These are phyloP conservation scores for Rosa hybrid DNA, from an alignment of 331 rosid genomes.

Conservation along the genomic window DNA sequence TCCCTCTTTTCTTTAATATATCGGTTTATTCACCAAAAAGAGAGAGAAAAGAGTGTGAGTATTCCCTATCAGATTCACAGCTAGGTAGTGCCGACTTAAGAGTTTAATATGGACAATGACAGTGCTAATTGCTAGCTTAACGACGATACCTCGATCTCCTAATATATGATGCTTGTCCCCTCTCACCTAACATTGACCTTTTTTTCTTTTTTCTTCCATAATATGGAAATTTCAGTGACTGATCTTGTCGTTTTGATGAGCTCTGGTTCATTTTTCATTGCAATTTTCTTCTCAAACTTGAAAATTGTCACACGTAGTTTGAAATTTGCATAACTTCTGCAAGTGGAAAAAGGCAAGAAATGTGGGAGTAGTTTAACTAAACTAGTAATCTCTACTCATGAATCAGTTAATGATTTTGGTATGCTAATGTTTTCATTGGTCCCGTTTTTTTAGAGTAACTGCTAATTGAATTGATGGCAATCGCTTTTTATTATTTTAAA, in stretches of 20 bases:
- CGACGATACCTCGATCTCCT: not conserved
- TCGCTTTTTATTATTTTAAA: no score
- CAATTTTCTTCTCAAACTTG: no score
- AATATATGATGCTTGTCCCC: not conserved
- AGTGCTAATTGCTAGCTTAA: not conserved
- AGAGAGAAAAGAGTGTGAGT: not conserved
- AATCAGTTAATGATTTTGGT: no score
- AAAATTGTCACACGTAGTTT: no score
- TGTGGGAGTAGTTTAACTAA: no score
- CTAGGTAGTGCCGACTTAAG: not conserved
- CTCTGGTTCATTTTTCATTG: not conserved
- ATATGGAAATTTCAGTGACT: not conserved
- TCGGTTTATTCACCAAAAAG: not conserved
- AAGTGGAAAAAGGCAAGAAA: no score
- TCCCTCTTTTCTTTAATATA: not conserved
- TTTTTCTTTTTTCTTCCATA: not conserved
- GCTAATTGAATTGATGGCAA: no score
- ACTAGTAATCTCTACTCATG: no score
- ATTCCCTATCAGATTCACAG: not conserved
- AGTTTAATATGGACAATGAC: not conserved
- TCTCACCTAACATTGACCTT: slow-evolving; percentile 1
- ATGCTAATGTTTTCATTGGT: no score
- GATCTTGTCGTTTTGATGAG: not conserved
- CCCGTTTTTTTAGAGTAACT: no score
- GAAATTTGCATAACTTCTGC: no score